A percentile compares a stretch with the other conserved stretches of the same genome.
phyloP scores from a whole-genome alignment of 2,329 filamentous ascomycete genomes.

The Cucurbitaria berberidis region DNA sequence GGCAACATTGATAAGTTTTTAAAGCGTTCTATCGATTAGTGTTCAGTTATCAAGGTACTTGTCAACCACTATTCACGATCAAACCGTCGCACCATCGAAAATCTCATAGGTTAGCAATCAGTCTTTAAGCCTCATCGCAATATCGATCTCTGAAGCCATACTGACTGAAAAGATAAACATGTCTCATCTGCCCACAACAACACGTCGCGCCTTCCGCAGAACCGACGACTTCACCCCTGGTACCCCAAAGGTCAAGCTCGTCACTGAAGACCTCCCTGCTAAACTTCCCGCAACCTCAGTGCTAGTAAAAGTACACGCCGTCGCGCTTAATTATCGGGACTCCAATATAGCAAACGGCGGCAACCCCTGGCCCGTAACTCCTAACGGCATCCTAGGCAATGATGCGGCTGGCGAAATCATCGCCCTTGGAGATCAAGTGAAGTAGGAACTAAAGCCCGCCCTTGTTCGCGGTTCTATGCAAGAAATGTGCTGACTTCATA shows the following conservation, averaged over 20 bases:
- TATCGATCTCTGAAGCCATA: too few relatives aligned
- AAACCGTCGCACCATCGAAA: too few relatives aligned
- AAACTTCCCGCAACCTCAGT: conserved; percentile 10
- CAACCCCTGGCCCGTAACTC: conserved; percentile 10
- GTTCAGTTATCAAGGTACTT: neutral
- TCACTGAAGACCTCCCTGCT: conserved; percentile 3
- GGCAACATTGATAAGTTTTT: neutral
- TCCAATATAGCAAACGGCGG: conserved; percentile 13
- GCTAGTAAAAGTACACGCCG: conserved; percentile 19
- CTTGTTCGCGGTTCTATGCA: neutral
- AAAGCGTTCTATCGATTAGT: neutral
- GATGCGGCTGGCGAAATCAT: conserved; percentile 24
- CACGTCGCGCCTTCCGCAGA: conserved; percentile 7
- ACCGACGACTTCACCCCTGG: conserved; percentile 3
- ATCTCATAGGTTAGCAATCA: too few relatives aligned
- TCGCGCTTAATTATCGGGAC: conserved; percentile 26
- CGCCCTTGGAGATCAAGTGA: conserved; percentile 7
- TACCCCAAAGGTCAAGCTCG: conserved; percentile 5
- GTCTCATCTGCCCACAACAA: conserved; percentile 1
- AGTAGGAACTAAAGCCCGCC: neutral
- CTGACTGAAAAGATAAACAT: neutral
- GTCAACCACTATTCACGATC: too few relatives aligned
- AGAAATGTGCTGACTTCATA: neutral
- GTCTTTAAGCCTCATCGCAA: too few relatives aligned
- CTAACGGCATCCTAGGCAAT: conserved; percentile 18